Conservation (phyloP, 2,329 filamentous ascomycete genomes). For the Fusarium lateritium region DNA sequence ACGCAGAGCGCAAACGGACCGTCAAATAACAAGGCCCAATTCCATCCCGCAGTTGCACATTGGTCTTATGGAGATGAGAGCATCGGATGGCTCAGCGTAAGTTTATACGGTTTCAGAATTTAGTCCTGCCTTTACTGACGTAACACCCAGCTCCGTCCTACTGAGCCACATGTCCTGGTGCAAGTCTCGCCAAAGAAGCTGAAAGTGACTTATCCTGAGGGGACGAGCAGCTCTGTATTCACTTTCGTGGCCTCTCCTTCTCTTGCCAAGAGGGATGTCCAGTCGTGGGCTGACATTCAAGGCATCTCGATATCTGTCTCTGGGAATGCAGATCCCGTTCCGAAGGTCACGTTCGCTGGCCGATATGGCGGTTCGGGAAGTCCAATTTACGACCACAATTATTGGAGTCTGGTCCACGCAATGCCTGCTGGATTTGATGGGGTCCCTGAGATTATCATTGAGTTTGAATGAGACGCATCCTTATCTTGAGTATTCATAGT, state of each 20-base stretch:
- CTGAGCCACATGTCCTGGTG: constrained; percentile 17
- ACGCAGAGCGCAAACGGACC: constrained; percentile 20
- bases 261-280: constrained; percentile 19
- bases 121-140: neutral
- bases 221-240: constrained; percentile 3
- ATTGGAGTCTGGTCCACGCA: too few species aligned
- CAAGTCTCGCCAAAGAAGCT: constrained; percentile 19
- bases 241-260: constrained; percentile 22
- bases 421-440: too few species aligned
- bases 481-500: too few species aligned
- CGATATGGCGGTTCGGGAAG: constrained; percentile 18
- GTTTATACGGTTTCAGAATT: neutral
- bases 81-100: constrained; percentile 27
- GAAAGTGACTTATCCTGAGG: constrained; percentile 13
- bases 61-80: constrained; percentile 17
- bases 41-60: constrained; percentile 21
- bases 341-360: constrained; percentile 13
- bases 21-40: constrained; percentile 20
- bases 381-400: constrained; percentile 5
- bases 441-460: too few species aligned
- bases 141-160: constrained; percentile 1
- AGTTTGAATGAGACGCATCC: too few species aligned
- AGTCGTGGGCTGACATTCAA: constrained; percentile 19
- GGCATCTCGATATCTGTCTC: constrained; percentile 13
- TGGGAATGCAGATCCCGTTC: neutral